Conservation (phyloP, 176 grass and related monocot genomes). For the Oryza glaberrima region DNA sequence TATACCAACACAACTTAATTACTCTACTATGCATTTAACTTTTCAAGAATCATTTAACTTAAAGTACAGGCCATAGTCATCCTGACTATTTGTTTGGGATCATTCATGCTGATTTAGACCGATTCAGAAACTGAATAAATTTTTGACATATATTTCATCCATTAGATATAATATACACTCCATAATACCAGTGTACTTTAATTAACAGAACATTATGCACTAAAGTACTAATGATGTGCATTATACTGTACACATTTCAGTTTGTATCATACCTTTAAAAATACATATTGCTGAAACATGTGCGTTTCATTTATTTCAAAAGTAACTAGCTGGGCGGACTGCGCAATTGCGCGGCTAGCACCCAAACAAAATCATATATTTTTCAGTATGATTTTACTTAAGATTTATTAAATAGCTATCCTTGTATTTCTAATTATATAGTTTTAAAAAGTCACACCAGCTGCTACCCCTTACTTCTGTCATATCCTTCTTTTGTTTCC, state of each 20-base stretch:
- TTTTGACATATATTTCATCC: slow-evolving; percentile 11
- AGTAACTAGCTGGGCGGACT: background rate
- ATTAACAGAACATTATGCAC: background rate
- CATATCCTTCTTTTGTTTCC: too few relatives aligned
- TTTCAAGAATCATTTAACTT: slow-evolving; percentile 1
- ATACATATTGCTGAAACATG: background rate
- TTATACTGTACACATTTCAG: background rate
- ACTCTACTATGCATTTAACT: background rate
- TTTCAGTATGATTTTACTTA: too few relatives aligned
- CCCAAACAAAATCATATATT: too few relatives aligned
- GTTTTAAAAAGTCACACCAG: too few relatives aligned
- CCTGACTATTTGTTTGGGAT: background rate
- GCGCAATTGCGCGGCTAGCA: too few relatives aligned
- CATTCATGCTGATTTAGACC: background rate
- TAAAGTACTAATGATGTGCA: background rate
- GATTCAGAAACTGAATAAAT: background rate
- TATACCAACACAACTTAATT: slow-evolving; percentile 16
- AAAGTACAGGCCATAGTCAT: background rate
- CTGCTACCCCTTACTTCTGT: too few relatives aligned
- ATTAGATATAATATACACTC: background rate
- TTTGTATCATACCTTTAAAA: background rate
- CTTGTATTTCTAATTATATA: too few relatives aligned
- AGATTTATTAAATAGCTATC: too few relatives aligned
- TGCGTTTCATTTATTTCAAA: background rate
- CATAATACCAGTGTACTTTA: slow-evolving; percentile 7